These are phyloP conservation scores for Gardenia jasminoides DNA, from an alignment of 257 asterid genomes.

Conservation along the genomic window DNA sequence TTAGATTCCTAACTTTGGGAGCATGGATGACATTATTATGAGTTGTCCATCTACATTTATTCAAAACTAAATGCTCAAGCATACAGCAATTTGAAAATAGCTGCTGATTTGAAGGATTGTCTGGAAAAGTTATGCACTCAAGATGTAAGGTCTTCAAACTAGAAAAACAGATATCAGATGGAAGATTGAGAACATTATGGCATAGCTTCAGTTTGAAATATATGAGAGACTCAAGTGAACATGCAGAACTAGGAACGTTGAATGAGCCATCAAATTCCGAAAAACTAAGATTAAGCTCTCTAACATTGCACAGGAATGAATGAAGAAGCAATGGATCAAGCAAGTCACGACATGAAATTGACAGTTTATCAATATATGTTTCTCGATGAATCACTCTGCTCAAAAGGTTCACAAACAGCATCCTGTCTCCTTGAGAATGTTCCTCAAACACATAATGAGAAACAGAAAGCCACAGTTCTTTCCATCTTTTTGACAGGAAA, in stretches of 20 bases:
- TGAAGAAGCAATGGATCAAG: not conserved
- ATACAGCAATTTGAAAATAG: not conserved
- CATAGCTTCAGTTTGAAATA: not conserved
- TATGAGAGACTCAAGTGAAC: not conserved
- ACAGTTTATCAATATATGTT: not conserved
- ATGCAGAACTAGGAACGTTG: not conserved
- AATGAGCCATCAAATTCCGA: not conserved
- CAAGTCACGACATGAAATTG: not conserved
- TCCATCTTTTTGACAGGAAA: constrained; percentile 1
- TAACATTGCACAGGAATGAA: not conserved
- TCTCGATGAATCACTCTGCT: not conserved
- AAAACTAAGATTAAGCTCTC: not conserved
- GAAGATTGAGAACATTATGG: not conserved
- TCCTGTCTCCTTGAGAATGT: not conserved
- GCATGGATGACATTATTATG: not conserved
- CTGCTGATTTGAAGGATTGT: not conserved
- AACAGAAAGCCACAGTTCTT: constrained; percentile 1
- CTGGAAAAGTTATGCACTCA: not conserved
- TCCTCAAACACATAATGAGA: not conserved
- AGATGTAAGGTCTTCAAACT: not conserved
- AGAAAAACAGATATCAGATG: not conserved
- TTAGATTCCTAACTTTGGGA: not conserved
- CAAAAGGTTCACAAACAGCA: not conserved
- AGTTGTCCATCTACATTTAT: not conserved
- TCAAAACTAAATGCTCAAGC: not conserved